These are phyloP conservation scores for Setomelanomma holmii DNA, from an alignment of 2,329 filamentous ascomycete species.

Conservation along the genomic window DNA sequence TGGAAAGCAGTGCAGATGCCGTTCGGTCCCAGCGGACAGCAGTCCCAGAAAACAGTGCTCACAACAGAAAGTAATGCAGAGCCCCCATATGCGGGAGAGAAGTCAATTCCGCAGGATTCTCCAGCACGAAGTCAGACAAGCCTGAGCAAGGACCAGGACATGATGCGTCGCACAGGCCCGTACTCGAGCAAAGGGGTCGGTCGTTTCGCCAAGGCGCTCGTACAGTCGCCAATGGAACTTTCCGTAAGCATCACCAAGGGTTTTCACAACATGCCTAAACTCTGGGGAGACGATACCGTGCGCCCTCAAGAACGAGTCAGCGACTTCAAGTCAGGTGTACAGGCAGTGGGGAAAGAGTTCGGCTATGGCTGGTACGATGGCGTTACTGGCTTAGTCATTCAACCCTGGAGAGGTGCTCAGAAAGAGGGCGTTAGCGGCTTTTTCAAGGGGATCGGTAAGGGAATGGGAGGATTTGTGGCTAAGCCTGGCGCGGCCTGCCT, in stretches of 20 bases:
- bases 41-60: constrained; percentile 9
- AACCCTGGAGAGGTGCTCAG: constrained; percentile 26
- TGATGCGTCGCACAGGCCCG: constrained; percentile 27
- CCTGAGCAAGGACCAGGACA: constrained; percentile 18
- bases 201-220: constrained; percentile 8
- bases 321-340: constrained; percentile 24
- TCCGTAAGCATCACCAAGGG: constrained; percentile 24
- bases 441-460: constrained; percentile 34
- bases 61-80: constrained; percentile 4
- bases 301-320: constrained; percentile 24
- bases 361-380: constrained; percentile 32
- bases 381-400: constrained; percentile 27
- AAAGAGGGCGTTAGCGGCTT: constrained; percentile 30
- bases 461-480: constrained; percentile 28
- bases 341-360: constrained; percentile 29
- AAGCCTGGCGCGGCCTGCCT: constrained; percentile 29
- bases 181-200: constrained; percentile 21
- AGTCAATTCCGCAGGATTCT: background rate
- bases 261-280: constrained; percentile 29
- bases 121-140: background rate
- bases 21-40: constrained; percentile 7
- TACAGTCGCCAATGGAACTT: constrained; percentile 22
- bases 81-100: background rate
- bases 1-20: constrained; percentile 43
- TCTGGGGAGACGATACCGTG: constrained; percentile 32